These are phyloP conservation scores for Ustanciosporium gigantosporum DNA, from an alignment of 1,284 basidiomycete species.

Conservation along the genomic window DNA sequence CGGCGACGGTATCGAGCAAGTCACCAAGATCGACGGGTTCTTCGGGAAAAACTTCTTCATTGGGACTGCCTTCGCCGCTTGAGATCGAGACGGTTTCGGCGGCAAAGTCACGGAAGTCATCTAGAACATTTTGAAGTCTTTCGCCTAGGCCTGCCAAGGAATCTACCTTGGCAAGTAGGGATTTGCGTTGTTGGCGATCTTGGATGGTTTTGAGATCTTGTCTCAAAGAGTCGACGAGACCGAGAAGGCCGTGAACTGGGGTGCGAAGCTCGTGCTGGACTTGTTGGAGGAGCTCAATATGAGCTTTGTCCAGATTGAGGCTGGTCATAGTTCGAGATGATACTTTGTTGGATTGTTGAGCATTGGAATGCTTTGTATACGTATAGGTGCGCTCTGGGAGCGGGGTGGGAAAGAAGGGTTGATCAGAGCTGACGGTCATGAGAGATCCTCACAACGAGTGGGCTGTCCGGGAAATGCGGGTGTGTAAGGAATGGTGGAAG, in stretches of 20 bases:
- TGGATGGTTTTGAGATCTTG: slow-evolving; percentile 10
- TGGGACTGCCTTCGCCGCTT: slow-evolving; percentile 22
- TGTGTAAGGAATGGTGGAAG: too few relatives aligned
- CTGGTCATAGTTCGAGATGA: too few relatives aligned
- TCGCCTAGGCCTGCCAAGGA: slow-evolving; percentile 30
- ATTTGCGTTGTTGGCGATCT: slow-evolving; percentile 3
- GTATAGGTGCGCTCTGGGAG: too few relatives aligned
- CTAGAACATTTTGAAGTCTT: slow-evolving; percentile 23
- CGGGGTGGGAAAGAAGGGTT: too few relatives aligned
- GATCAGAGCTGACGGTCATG: too few relatives aligned
- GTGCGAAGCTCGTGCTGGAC: slow-evolving; percentile 49
- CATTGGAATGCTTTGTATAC: too few relatives aligned
- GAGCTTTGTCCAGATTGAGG: slow-evolving; percentile 35
- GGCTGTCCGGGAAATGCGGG: too few relatives aligned
- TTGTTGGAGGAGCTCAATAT: slow-evolving; percentile 40
- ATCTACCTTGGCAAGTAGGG: slow-evolving; percentile 17
- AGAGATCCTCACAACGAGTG: too few relatives aligned
- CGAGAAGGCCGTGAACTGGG: slow-evolving; percentile 37
- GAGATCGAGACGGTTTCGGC: slow-evolving; percentile 13
- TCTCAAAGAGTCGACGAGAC: slow-evolving; percentile 17
- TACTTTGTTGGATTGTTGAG: too few relatives aligned
- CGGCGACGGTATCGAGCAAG: slow-evolving; percentile 25
- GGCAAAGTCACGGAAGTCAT: slow-evolving; percentile 37
- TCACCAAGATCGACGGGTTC: slow-evolving; percentile 31
- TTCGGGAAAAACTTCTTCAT: slow-evolving; percentile 17